phyloP scores from a whole-genome alignment of 164 flowering plant genomes.

The Sextonia rubra region DNA sequence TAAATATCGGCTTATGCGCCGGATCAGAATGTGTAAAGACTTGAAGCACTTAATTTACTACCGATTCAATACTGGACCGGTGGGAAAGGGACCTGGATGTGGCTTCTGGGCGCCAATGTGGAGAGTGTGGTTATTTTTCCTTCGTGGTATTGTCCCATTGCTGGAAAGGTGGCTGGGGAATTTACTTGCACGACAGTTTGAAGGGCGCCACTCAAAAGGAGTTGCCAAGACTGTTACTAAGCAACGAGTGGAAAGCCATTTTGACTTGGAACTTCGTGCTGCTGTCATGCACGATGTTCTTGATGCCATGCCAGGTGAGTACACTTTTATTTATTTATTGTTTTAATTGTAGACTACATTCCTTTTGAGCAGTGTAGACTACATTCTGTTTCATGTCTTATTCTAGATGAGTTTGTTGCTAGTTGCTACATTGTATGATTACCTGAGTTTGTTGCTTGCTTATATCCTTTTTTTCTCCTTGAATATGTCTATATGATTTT shows the following conservation, averaged over 20 bases:
- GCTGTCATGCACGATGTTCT: slow-evolving; percentile 99
- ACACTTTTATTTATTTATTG: background rate
- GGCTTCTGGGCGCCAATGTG: slow-evolving; percentile 99
- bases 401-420: background rate
- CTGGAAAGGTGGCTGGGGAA: slow-evolving; percentile 97
- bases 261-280: slow-evolving; percentile 98
- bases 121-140: slow-evolving; percentile 99
- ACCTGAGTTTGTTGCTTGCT: background rate
- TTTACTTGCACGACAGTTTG: slow-evolving; percentile 95
- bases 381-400: background rate
- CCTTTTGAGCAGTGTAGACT: too few relatives aligned
- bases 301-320: slow-evolving; percentile 98
- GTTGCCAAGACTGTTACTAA: slow-evolving; percentile 99
- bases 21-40: slow-evolving; percentile 98
- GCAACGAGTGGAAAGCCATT: slow-evolving; percentile 98
- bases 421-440: background rate
- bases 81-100: slow-evolving; percentile 99
- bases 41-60: slow-evolving; percentile 96
- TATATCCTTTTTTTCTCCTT: background rate
- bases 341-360: too few relatives aligned
- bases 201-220: slow-evolving; percentile 98
- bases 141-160: slow-evolving; percentile 96
- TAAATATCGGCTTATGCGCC: slow-evolving; percentile 95
- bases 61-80: slow-evolving; percentile 99
- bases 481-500: background rate